These are phyloP conservation scores for Colletotrichum simmondsii DNA, from an alignment of 2,329 filamentous ascomycete species.

Conservation along the genomic window DNA sequence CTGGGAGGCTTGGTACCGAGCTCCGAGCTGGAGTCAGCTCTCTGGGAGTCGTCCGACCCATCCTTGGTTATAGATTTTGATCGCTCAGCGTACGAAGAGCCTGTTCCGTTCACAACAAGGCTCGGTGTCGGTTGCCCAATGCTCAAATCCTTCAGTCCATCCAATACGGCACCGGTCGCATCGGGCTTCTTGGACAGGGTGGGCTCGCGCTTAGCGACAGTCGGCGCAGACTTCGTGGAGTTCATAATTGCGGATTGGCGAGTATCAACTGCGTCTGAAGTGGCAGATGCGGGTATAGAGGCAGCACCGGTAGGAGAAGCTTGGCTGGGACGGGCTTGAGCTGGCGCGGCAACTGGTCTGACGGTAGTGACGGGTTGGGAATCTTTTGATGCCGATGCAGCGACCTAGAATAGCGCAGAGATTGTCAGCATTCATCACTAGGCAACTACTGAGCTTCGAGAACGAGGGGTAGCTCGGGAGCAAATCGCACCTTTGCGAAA, in stretches of 20 bases:
- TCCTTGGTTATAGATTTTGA: slow-evolving; percentile 50
- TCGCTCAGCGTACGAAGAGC: slow-evolving; percentile 50
- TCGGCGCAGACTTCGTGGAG: slow-evolving; percentile 12
- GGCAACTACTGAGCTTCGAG: slow-evolving; percentile 1
- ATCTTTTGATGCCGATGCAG: slow-evolving; percentile 57
- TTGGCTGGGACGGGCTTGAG: slow-evolving; percentile 29
- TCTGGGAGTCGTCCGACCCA: slow-evolving; percentile 66
- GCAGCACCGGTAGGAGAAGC: neutral
- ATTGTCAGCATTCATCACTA: slow-evolving; percentile 34
- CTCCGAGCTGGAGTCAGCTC: slow-evolving; percentile 72
- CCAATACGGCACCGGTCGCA: slow-evolving; percentile 33
- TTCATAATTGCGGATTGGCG: slow-evolving; percentile 9
- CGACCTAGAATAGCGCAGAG: slow-evolving; percentile 51
- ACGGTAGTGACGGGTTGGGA: slow-evolving; percentile 44
- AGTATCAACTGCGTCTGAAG: slow-evolving; percentile 16
- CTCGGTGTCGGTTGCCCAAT: slow-evolving; percentile 48
- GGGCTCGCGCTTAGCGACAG: slow-evolving; percentile 6
- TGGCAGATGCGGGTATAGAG: neutral
- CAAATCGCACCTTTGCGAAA: slow-evolving; percentile 77
- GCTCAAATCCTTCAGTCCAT: slow-evolving; percentile 44
- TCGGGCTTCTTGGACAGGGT: slow-evolving; percentile 10
- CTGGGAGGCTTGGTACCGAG: slow-evolving; percentile 85
- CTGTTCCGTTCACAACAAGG: slow-evolving; percentile 62
- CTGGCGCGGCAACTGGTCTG: slow-evolving; percentile 37
- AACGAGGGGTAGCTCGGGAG: neutral